phyloP scores from a whole-genome alignment of 495 filamentous ascomycete species.

The Neurospora pannonica region DNA sequence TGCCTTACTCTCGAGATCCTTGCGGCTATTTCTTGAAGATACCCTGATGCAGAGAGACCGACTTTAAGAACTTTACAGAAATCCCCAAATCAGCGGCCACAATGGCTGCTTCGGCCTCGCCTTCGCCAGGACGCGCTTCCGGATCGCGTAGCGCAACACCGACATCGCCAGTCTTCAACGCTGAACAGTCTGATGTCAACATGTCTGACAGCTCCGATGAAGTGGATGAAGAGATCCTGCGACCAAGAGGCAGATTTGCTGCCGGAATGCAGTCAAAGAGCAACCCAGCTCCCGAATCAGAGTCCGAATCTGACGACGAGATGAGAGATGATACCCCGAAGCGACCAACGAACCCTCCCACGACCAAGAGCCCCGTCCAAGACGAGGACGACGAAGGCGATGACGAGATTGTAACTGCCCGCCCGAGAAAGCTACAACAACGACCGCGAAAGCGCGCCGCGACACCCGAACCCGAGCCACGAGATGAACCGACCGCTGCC shows the following conservation, averaged over 20 bases:
- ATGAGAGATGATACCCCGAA: slow-evolving; percentile 16
- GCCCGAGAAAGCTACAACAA: slow-evolving; percentile 23
- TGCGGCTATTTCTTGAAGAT: neutral
- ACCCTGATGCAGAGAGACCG: neutral
- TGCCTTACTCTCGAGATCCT: neutral
- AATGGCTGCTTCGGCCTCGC: slow-evolving; percentile 36
- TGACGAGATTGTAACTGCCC: slow-evolving; percentile 15
- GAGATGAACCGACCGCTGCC: neutral
- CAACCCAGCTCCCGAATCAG: slow-evolving; percentile 3
- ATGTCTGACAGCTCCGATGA: slow-evolving; percentile 18
- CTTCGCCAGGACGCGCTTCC: slow-evolving; percentile 20
- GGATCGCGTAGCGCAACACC: slow-evolving; percentile 12
- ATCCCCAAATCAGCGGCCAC: slow-evolving; percentile 11
- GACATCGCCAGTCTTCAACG: neutral
- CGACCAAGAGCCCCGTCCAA: slow-evolving; percentile 10
- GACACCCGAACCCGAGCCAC: slow-evolving; percentile 21
- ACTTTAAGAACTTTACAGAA: neutral
- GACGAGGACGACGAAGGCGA: slow-evolving; percentile 18
- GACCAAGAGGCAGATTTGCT: slow-evolving; percentile 63
- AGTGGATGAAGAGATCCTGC: slow-evolving; percentile 32
- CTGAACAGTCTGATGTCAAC: neutral
- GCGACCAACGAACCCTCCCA: slow-evolving; percentile 3
- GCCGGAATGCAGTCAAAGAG: slow-evolving; percentile 48
- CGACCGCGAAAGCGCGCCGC: slow-evolving; percentile 22
- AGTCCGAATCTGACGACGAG: slow-evolving; percentile 9